Conservation (phyloP, 2,329 filamentous ascomycete species). For the Tolypocladium nubicola region DNA sequence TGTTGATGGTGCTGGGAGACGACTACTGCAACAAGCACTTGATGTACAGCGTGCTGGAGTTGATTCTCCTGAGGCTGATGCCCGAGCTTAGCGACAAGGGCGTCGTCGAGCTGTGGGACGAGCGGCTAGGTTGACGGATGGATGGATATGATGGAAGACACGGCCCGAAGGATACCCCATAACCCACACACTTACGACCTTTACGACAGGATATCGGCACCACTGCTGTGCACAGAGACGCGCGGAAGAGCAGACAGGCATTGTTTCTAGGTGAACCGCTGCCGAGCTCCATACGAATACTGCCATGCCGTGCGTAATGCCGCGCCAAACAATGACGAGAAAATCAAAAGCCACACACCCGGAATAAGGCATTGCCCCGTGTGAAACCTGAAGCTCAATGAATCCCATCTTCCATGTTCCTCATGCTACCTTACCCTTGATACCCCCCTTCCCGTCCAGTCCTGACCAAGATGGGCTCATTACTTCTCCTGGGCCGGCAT, state of each 20-base stretch:
- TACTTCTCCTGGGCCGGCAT: neutral
- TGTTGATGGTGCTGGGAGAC: conserved; percentile 69
- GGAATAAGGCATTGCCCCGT: no score
- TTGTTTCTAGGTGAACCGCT: neutral
- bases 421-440: neutral
- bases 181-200: neutral
- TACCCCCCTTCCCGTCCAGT: neutral
- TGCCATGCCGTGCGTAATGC: neutral
- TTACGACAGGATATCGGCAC: neutral
- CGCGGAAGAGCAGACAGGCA: neutral
- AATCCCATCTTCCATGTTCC: neutral
- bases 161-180: neutral
- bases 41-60: conserved; percentile 71
- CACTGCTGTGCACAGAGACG: neutral
- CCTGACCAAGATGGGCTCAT: neutral
- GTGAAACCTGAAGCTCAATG: neutral
- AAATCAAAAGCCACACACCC: neutral
- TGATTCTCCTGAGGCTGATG: conserved; percentile 69
- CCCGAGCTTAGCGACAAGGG: conserved; percentile 72
- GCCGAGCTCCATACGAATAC: neutral
- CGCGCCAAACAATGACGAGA: neutral
- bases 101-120: conserved; percentile 61
- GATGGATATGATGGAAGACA: neutral
- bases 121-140: conserved; percentile 41
- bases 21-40: conserved; percentile 89